These are phyloP conservation scores for Dryas integrifolia DNA, from an alignment of 331 rosid genomes.

Conservation along the genomic window DNA sequence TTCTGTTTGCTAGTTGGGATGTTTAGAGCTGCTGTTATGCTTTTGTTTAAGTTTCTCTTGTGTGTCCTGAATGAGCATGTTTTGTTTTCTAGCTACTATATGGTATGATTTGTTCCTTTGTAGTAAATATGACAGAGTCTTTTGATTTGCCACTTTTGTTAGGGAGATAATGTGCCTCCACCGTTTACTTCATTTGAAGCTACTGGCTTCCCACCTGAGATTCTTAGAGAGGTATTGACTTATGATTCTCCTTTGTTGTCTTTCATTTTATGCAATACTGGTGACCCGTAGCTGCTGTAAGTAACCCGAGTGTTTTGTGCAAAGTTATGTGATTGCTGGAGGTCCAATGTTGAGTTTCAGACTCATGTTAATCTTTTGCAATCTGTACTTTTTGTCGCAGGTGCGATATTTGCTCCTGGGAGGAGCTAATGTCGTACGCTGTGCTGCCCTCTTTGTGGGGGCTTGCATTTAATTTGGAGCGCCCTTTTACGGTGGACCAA, in stretches of 20 bases:
- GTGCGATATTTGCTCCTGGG: constrained; percentile 99
- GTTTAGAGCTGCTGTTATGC: neutral
- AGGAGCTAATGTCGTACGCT: constrained; percentile 99
- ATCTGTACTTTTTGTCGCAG: constrained; percentile 94
- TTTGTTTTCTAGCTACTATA: constrained; percentile 2
- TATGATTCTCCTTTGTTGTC: constrained; percentile 17
- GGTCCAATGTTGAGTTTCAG: constrained; percentile 66
- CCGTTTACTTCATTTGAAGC: constrained; percentile 70
- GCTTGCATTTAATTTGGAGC: constrained; percentile 92
- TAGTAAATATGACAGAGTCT: neutral
- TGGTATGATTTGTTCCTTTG: neutral
- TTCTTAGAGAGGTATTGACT: constrained; percentile 87
- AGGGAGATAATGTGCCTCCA: constrained; percentile 90
- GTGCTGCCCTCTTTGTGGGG: constrained; percentile 95
- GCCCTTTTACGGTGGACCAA: constrained; percentile 92
- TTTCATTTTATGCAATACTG: constrained; percentile 19
- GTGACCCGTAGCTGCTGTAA: constrained; percentile 38
- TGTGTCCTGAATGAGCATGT: neutral
- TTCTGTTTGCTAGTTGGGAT: neutral
- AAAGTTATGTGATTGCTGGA: constrained; percentile 73
- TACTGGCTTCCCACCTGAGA: constrained; percentile 81
- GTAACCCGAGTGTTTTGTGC: constrained; percentile 49
- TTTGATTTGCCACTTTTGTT: constrained; percentile 11
- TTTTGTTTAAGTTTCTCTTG: neutral
- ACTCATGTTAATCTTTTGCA: constrained; percentile 74